Evolutionary conservation across 768 basidiomycete species (phyloP), one percentile per base, ranked within the genome.

Genomic region (Tylopilus subfusipes): DNA sequence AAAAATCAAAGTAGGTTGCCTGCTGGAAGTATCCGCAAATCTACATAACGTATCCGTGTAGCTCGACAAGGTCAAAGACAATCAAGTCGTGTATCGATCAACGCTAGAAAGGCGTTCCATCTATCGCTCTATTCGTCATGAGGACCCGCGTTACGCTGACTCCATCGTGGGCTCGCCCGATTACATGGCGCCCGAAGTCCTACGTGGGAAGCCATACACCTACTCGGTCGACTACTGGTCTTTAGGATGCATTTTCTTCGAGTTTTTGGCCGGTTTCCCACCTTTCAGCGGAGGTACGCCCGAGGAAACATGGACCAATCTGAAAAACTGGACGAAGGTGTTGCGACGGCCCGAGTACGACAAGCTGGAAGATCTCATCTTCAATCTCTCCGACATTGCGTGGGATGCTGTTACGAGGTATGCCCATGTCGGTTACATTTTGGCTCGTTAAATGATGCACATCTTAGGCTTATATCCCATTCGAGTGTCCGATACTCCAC

Each of bases 161-260:
- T 97, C 94, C 14, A 90, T 98, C 56, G 97, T 99, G 30, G 97
- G 97, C 8, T 95, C 92, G 1, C 96, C 97, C 0, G 97, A 99
- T 72, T 99, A 99, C 72, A 98, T 99, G 97, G 84, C 97, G 1
- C 90, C 91, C 0, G 91, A 93, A 67, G 94, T 98, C 21, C 81
- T 98, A 24, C 84, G 95, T 27, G 96, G 90, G 33, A 93, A 94
- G 71, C 90, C 93, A 0, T 99, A 99, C 72, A 88, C 88, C 1
- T 98, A 89, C 71, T 91, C 92, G 0, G 97, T 98, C 45, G 97
- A 99, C 73, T 98, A 90, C 63, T 98, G 97, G 97, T 96, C 93
- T 1, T 81, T 99, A 9, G 97, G 97, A 7, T 98, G 97, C 71
- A 98, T 99, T 63, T 75, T 99, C 24, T 99, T 98, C 73, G 97